Base-by-base conservation (phyloP, 352 stramenopile genomes). In the Phytophthora pisi region DNA sequence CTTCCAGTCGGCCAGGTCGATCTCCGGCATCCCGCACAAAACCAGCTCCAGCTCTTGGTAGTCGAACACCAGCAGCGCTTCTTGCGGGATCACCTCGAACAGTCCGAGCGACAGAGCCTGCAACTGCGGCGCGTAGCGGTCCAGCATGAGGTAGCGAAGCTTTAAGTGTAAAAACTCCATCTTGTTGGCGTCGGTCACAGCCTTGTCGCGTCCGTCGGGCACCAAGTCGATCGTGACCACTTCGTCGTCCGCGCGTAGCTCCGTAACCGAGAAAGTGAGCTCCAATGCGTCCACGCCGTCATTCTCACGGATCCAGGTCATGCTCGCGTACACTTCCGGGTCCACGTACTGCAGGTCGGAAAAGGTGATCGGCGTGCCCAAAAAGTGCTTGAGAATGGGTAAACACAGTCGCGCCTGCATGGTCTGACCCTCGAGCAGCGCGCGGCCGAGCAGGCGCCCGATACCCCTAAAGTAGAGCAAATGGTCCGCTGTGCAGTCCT, bases 41-140 rank as follows among this genome's bases (percentile, higher is more conserved):
- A 95, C 81, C 42, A 95, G 79, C 72, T 95, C 86, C 30, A 99
- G 79, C 76, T 99, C 97, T 74, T 99, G 97, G 74, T 98, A 99
- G 79, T 99, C 97, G 76, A 99, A 99, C 1, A 99, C 89, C 46
- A 97, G 96, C 26, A 99, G 77, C 8, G 98, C 86, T 56, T 98
- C 89, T 60, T 98, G 95, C 2, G 97, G 97, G 38, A 99, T 90
- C 7, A 99, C 91, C 70, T 99, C 97, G 71, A 98, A 99, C 62
- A 99, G 95, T 4, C 98, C 87, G n/a, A 86, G 69, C 10, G 84
- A 87, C 3, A 95, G 51, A 15, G 82, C 97, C 51, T 93, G 93
- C 6, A 99, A 68, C 69, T 99, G 96, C 30, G 90, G 74, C 9
- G 78, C 78, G 47, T 99, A 97, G 36, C 95, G 88, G 57, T 96